phyloP scores from a whole-genome alignment of 306 rosid genomes.

The Parietaria judaica region DNA sequence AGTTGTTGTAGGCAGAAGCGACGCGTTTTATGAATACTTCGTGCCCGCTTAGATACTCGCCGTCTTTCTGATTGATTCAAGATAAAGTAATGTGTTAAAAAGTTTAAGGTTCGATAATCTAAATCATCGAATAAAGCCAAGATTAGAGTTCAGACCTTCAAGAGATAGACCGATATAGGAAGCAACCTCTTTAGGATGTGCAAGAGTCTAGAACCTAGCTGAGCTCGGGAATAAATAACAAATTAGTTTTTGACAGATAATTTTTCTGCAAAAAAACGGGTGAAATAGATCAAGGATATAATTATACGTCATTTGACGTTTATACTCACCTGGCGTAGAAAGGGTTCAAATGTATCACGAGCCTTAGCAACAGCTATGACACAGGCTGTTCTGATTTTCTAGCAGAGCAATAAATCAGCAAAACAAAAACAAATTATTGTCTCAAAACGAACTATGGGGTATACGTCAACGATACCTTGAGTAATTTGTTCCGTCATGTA shows the following conservation, averaged over 20 bases:
- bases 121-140: conserved; percentile 9
- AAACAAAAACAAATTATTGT: not conserved
- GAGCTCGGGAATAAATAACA: conserved; percentile 28
- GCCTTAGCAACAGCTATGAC: conserved; percentile 98
- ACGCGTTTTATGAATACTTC: conserved; percentile 90
- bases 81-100: conserved; percentile 4
- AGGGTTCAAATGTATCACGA: conserved; percentile 92
- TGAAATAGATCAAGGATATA: not conserved
- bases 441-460: not conserved
- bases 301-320: not conserved
- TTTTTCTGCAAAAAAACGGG: not conserved
- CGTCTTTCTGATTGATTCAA: conserved; percentile 72
- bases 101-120: conserved; percentile 12
- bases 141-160: conserved; percentile 53
- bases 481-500: conserved; percentile 96
- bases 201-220: conserved; percentile 87
- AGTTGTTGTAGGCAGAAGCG: conserved; percentile 82
- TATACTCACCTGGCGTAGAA: conserved; percentile 75
- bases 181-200: conserved; percentile 92
- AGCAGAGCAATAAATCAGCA: not conserved
- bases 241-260: conserved; percentile 9
- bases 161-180: conserved; percentile 88
- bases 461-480: conserved; percentile 52
- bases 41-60: conserved; percentile 90
- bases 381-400: conserved; percentile 79